These are phyloP conservation scores for Thielaviopsis populi DNA, from an alignment of 2,329 filamentous ascomycete genomes.

Conservation along the genomic window DNA sequence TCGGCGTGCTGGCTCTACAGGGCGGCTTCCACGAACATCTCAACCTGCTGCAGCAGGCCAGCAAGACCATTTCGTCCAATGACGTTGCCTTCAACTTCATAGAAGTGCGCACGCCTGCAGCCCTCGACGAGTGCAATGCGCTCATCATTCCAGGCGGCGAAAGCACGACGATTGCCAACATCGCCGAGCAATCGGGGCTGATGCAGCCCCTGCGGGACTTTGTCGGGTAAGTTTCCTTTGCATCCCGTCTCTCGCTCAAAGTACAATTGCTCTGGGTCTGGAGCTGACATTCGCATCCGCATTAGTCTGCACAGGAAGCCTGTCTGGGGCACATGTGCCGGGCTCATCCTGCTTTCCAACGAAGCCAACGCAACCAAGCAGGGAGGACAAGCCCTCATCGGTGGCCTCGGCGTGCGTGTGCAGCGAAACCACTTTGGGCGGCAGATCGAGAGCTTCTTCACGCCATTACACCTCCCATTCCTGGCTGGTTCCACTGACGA, in stretches of 20 bases:
- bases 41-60: constrained; percentile 55
- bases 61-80: constrained; percentile 30
- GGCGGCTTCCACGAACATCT: constrained; percentile 88
- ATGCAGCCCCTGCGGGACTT: constrained; percentile 76
- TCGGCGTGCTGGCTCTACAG: constrained; percentile 62
- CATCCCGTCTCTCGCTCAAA: neutral
- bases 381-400: constrained; percentile 84
- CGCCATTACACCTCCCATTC: constrained; percentile 58
- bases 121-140: constrained; percentile 62
- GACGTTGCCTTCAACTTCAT: constrained; percentile 41
- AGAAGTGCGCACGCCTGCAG: constrained; percentile 61
- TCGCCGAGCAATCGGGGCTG: constrained; percentile 66
- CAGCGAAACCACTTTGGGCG: constrained; percentile 91
- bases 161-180: constrained; percentile 81
- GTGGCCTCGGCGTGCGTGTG: constrained; percentile 77
- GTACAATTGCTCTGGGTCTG: neutral
- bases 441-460: constrained; percentile 82
- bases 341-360: constrained; percentile 79
- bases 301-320: constrained; percentile 58
- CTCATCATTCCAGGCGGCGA: constrained; percentile 89
- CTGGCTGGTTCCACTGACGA: constrained; percentile 26
- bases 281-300: neutral
- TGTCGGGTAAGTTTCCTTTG: constrained; percentile 53
- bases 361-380: constrained; percentile 78
- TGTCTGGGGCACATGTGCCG: constrained; percentile 92